Conservation (phyloP, 2,329 filamentous ascomycete species). For the Colletotrichum endophyticum region DNA sequence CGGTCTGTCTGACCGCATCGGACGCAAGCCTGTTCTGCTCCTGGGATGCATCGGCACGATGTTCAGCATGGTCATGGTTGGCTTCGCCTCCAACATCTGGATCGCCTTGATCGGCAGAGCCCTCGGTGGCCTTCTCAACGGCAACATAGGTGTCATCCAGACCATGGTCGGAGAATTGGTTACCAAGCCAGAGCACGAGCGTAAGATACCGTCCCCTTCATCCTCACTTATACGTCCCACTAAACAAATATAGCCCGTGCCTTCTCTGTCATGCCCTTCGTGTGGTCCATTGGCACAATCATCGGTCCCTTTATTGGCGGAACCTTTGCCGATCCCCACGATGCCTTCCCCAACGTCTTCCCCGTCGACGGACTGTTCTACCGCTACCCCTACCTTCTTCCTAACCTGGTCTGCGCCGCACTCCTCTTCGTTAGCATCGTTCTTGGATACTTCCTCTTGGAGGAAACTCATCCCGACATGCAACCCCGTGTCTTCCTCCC, state of each 20-base stretch:
- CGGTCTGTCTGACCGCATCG: constrained; percentile 78
- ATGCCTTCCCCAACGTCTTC: constrained; percentile 75
- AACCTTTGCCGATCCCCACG: constrained; percentile 78
- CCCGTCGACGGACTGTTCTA: constrained; percentile 73
- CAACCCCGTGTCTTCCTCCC: constrained; percentile 36
- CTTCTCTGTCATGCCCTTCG: constrained; percentile 92
- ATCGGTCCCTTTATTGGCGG: constrained; percentile 89
- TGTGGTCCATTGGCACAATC: constrained; percentile 91
- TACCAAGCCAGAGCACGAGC: constrained; percentile 83
- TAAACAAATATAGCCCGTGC: constrained; percentile 66
- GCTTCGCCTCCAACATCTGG: constrained; percentile 84
- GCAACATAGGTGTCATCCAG: constrained; percentile 89
- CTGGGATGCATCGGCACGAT: constrained; percentile 84
- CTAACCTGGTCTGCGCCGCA: constrained; percentile 82
- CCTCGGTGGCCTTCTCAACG: constrained; percentile 83
- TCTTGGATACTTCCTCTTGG: constrained; percentile 78
- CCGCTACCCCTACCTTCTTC: constrained; percentile 84
- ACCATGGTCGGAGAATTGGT: constrained; percentile 93
- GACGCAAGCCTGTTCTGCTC: constrained; percentile 84
- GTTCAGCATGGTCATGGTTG: constrained; percentile 81
- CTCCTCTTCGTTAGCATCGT: constrained; percentile 81
- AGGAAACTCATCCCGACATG: constrained; percentile 79
- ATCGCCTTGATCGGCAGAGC: constrained; percentile 78
- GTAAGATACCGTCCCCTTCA: constrained; percentile 49
- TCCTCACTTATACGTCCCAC: not conserved